Evolutionary conservation across 768 basidiomycete species (phyloP).

Genomic region (Kondoa subrosea): DNA sequence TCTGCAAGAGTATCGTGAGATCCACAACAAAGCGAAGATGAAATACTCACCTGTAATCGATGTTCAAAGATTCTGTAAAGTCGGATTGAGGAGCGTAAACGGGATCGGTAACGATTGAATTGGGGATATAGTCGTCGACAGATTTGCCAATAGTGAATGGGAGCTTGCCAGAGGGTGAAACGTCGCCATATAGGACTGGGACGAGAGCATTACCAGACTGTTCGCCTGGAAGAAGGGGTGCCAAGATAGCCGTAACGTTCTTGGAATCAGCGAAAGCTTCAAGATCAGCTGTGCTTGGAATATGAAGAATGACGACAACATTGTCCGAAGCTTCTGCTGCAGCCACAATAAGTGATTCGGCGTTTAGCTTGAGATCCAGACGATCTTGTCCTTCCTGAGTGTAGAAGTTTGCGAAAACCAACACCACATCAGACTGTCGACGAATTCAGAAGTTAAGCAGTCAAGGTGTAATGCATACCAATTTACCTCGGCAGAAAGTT

Average conservation of each 20-base stretch:
- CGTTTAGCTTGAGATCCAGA: conserved; percentile 10
- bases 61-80: conserved; percentile 29
- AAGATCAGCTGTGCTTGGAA: conserved; percentile 15
- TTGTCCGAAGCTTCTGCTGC: conserved; percentile 14
- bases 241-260: conserved; percentile 26
- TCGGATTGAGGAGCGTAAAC: conserved; percentile 27
- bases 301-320: conserved; percentile 16
- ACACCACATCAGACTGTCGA: conserved; percentile 7
- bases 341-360: conserved; percentile 9
- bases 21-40: conserved; percentile 1
- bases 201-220: conserved; percentile 29
- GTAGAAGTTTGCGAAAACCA: conserved; percentile 15
- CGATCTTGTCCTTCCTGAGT: conserved; percentile 16
- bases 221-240: conserved; percentile 16
- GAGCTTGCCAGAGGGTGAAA: conserved; percentile 46
- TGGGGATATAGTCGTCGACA: conserved; percentile 30
- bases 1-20: conserved; percentile 19
- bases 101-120: conserved; percentile 21
- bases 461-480: background rate
- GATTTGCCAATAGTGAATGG: conserved; percentile 32
- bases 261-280: conserved; percentile 24
- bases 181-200: conserved; percentile 42
- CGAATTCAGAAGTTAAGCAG: background rate
- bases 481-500: conserved; percentile 1
- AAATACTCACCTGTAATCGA: conserved; percentile 27